Percentiles rank a stretch among this genome's conserved stretches.
Conservation (phyloP, 192 early-diverging fungal genomes). For the Piromyces sp. region DNA sequence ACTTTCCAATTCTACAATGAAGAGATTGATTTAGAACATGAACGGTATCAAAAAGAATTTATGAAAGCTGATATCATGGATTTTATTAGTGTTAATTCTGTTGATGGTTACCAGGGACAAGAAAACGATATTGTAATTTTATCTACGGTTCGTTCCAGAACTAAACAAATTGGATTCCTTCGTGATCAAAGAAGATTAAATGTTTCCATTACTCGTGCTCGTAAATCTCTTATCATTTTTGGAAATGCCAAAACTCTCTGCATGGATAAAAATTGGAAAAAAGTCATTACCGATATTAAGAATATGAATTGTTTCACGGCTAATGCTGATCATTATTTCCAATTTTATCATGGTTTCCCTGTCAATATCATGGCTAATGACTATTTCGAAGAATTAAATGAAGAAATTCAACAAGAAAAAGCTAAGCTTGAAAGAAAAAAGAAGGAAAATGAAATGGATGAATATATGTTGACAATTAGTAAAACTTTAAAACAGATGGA, state of each 20-base stretch:
- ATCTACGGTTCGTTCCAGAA: slow-evolving; percentile 61
- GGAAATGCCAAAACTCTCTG: slow-evolving; percentile 47
- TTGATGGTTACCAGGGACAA: slow-evolving; percentile 91
- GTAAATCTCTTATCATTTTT: slow-evolving; percentile 60
- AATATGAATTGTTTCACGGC: slow-evolving; percentile 5
- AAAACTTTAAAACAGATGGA: no score
- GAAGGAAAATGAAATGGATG: no score
- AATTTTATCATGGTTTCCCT: no score
- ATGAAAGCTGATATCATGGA: slow-evolving; percentile 45
- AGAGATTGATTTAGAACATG: no score
- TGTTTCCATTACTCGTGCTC: slow-evolving; percentile 73
- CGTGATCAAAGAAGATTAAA: slow-evolving; percentile 75
- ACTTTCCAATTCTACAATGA: no score
- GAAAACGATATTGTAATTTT: slow-evolving; percentile 95
- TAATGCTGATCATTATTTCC: no score
- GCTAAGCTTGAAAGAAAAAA: no score
- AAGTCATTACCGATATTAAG: slow-evolving; percentile 51
- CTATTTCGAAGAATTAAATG: no score
- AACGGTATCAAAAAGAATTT: neutral
- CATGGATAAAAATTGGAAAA: slow-evolving; percentile 46
- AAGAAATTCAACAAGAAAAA: no score
- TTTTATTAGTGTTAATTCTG: slow-evolving; percentile 77
- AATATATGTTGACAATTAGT: no score
- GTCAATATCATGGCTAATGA: no score
- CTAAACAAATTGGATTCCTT: slow-evolving; percentile 58